phyloP scores from a whole-genome alignment of 2,329 filamentous ascomycete genomes.

The Westerdykella sp. region DNA sequence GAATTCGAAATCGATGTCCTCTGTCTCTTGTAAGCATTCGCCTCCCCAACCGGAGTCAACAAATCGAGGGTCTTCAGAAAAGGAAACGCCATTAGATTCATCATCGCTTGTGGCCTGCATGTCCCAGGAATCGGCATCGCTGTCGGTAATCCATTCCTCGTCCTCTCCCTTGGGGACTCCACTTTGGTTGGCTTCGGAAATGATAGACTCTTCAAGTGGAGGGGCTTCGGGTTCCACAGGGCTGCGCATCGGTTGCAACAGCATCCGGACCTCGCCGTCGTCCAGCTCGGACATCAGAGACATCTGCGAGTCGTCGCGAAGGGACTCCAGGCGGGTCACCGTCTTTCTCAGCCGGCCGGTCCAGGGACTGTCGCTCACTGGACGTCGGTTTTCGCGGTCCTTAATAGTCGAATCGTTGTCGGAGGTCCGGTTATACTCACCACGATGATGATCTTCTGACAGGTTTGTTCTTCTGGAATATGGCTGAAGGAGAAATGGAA shows the following conservation, averaged over 20 bases:
- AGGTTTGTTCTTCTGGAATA: slow-evolving; percentile 17
- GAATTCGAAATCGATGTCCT: slow-evolving; percentile 99
- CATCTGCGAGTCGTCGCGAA: slow-evolving; percentile 25
- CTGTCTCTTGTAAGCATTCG: slow-evolving; percentile 85
- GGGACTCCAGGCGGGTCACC: slow-evolving; percentile 17
- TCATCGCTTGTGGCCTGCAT: slow-evolving; percentile 40
- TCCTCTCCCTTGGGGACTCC: slow-evolving; percentile 5
- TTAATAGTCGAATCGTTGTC: slow-evolving; percentile 6
- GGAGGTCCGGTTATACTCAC: slow-evolving; percentile 43
- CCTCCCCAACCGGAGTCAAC: slow-evolving; percentile 67
- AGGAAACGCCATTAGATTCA: slow-evolving; percentile 56
- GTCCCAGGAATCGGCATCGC: slow-evolving; percentile 34
- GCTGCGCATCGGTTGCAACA: slow-evolving; percentile 41
- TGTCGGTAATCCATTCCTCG: slow-evolving; percentile 32
- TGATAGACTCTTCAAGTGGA: not conserved
- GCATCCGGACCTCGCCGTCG: slow-evolving; percentile 32
- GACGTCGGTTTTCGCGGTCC: not conserved
- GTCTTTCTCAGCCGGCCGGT: slow-evolving; percentile 13
- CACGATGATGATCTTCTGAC: slow-evolving; percentile 45
- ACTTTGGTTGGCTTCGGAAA: not conserved
- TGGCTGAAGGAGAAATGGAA: slow-evolving; percentile 29
- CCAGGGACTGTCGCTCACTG: slow-evolving; percentile 14
- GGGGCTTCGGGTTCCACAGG: slow-evolving; percentile 26
- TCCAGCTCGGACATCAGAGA: slow-evolving; percentile 29
- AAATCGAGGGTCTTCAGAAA: slow-evolving; percentile 55